phyloP scores from a whole-genome alignment of 176 grass and related monocot genomes.

The Eleusine indica region DNA sequence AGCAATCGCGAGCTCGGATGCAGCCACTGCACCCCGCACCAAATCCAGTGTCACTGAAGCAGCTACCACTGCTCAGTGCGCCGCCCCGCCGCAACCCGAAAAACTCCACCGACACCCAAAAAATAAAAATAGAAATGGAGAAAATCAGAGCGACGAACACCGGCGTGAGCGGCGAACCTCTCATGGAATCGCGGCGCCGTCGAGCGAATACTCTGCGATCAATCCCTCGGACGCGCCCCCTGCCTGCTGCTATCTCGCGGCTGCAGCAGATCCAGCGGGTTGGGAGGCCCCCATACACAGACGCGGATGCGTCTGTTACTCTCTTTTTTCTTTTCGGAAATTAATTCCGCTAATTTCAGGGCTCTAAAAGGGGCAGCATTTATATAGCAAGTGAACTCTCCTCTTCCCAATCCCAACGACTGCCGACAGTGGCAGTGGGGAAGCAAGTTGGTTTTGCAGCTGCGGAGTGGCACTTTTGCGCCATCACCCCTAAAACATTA shows the following conservation, averaged over 20 bases:
- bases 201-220: background rate
- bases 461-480: background rate
- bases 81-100: constrained; percentile 1
- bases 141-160: background rate
- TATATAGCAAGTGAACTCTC: constrained; percentile 41
- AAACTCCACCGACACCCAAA: background rate
- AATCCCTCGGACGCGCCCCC: background rate
- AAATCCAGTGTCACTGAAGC: constrained; percentile 20
- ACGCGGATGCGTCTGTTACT: constrained; percentile 18
- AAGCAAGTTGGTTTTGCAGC: background rate
- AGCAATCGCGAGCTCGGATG: background rate
- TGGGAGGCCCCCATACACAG: constrained; percentile 37
- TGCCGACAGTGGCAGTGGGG: constrained; percentile 50
- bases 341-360: constrained; percentile 46
- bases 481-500: fast-evolving
- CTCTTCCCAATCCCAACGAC: constrained; percentile 28
- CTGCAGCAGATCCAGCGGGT: constrained; percentile 50
- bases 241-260: constrained; percentile 28
- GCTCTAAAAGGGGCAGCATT: constrained; percentile 5
- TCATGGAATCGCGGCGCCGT: constrained; percentile 37
- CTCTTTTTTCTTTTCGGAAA: background rate
- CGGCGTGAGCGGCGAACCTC: constrained; percentile 23
- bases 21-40: background rate
- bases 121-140: background rate
- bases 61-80: background rate